Evolutionary conservation across 208 protist species (phyloP).

Genomic region (Crithidia expoeki): DNA sequence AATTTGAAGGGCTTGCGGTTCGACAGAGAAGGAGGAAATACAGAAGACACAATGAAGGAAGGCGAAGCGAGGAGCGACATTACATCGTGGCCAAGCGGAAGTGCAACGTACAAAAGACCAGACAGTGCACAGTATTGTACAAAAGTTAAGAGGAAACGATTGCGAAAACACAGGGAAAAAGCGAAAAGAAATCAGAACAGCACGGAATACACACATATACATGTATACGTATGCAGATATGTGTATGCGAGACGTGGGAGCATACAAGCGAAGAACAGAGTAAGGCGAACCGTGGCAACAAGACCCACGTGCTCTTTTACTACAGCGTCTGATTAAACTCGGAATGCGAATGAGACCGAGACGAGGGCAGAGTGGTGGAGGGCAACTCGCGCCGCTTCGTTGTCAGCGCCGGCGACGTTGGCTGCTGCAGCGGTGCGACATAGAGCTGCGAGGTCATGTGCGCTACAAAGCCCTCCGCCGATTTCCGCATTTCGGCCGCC

Average conservation of each 20-base stretch:
- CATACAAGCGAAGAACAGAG: neutral
- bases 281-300: neutral
- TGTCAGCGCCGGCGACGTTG: conserved; percentile 10
- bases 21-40: too few species aligned
- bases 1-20: too few species aligned
- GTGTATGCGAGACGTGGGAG: too few species aligned
- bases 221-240: neutral
- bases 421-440: conserved; percentile 24
- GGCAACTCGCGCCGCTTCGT: neutral
- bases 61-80: too few species aligned
- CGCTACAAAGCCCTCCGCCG: conserved; percentile 34
- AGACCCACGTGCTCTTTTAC: neutral
- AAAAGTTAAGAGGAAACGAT: neutral
- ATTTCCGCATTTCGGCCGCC: conserved; percentile 3
- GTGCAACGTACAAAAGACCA: neutral
- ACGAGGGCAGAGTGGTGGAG: neutral
- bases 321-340: neutral
- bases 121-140: neutral
- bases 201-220: conserved; percentile 3
- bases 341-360: neutral
- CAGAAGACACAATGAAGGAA: too few species aligned
- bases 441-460: conserved; percentile 42
- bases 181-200: neutral
- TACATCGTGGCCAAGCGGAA: too few species aligned
- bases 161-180: neutral